A percentile compares a stretch with the other conserved stretches of the same genome.
Conservation (phyloP, 2,329 filamentous ascomycete species). For the Clarireedia paspali region DNA sequence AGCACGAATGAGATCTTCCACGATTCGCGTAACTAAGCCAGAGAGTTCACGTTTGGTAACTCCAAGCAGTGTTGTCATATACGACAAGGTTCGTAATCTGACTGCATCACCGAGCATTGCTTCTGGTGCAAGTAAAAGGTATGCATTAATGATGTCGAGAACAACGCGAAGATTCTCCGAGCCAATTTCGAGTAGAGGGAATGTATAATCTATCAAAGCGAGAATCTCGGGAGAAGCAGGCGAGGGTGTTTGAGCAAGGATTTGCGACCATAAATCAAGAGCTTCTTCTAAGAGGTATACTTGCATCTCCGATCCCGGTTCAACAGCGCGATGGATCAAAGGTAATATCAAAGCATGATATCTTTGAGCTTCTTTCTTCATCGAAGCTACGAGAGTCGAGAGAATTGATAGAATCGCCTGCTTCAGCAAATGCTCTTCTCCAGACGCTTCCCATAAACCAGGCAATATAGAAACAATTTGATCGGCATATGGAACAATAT, state of each 20-base stretch:
- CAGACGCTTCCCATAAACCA: constrained; percentile 75
- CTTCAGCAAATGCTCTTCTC: constrained; percentile 79
- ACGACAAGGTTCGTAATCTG: constrained; percentile 42
- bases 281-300: constrained; percentile 87
- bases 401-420: constrained; percentile 85
- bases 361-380: constrained; percentile 68
- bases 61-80: constrained; percentile 42
- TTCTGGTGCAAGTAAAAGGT: constrained; percentile 62
- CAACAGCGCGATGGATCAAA: constrained; percentile 71
- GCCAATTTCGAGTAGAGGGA: constrained; percentile 60
- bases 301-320: constrained; percentile 66
- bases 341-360: constrained; percentile 79
- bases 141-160: constrained; percentile 60
- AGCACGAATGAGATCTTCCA: constrained; percentile 57
- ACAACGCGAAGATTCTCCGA: constrained; percentile 55
- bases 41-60: constrained; percentile 50
- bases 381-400: constrained; percentile 74
- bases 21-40: constrained; percentile 49
- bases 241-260: constrained; percentile 58
- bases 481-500: constrained; percentile 63
- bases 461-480: constrained; percentile 76
- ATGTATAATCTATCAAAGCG: constrained; percentile 51
- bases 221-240: constrained; percentile 57
- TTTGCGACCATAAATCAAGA: constrained; percentile 77
- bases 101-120: constrained; percentile 52